These are phyloP conservation scores for Jimgerdemannia lactiflua DNA, from an alignment of 192 early-diverging fungal genomes.

Conservation along the genomic window DNA sequence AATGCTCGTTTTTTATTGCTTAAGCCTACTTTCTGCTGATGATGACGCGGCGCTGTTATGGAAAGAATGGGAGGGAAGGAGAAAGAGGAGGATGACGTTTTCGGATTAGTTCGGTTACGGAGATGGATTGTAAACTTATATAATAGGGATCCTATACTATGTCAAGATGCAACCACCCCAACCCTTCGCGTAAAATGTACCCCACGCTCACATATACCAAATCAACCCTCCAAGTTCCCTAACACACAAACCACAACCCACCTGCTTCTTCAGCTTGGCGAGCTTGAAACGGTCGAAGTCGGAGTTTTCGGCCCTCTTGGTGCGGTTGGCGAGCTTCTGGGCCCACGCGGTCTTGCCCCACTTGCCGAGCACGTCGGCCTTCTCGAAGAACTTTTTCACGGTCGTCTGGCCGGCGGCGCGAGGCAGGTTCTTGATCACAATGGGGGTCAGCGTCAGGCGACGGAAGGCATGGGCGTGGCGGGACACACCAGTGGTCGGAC, in stretches of 20 bases:
- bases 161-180: no score
- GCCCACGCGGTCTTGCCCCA: slow-evolving; percentile 95
- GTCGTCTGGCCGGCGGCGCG: slow-evolving; percentile 73
- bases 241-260: slow-evolving; percentile 31
- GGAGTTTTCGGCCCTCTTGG: slow-evolving; percentile 68
- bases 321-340: slow-evolving; percentile 90
- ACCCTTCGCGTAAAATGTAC: no score
- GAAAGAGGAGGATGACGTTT: no score
- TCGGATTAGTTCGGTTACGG: no score
- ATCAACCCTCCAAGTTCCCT: background rate
- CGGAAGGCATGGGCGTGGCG: slow-evolving; percentile 89
- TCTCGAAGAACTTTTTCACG: slow-evolving; percentile 79
- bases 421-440: slow-evolving; percentile 83
- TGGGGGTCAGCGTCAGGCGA: slow-evolving; percentile 86
- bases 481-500: slow-evolving; percentile 91
- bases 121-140: no score
- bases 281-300: slow-evolving; percentile 99
- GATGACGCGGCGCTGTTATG: no score
- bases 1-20: no score
- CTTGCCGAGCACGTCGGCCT: slow-evolving; percentile 73
- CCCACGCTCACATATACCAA: no score
- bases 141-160: no score
- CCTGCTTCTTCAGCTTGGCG: slow-evolving; percentile 90
- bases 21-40: no score
- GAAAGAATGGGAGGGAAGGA: no score